phyloP scores from a whole-genome alignment of 1,284 basidiomycete species.

The Tilletia walkeri region DNA sequence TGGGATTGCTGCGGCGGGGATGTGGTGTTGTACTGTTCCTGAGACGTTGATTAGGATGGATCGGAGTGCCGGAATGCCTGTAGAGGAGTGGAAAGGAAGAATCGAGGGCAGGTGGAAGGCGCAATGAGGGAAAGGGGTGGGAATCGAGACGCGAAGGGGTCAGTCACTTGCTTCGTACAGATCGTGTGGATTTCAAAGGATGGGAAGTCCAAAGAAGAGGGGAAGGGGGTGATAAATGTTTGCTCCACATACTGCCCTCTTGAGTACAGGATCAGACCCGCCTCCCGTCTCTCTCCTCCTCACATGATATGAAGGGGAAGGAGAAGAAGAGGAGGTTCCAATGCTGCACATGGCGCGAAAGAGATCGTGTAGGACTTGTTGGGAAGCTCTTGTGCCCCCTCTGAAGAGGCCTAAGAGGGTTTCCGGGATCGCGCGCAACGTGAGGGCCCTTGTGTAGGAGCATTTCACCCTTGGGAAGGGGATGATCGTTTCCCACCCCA shows the following conservation, averaged over 20 bases:
- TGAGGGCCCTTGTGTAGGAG: slow-evolving; percentile 10
- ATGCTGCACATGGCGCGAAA: no score
- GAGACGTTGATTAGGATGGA: slow-evolving; percentile 7
- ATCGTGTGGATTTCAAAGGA: no score
- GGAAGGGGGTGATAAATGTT: not conserved
- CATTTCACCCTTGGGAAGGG: not conserved
- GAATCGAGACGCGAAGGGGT: not conserved
- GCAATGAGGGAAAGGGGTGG: not conserved
- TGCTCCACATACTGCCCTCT: slow-evolving; percentile 15
- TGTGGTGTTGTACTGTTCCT: slow-evolving; percentile 1
- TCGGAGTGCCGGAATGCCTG: not conserved
- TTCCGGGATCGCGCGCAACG: not conserved
- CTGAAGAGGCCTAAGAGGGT: no score
- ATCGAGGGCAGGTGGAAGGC: no score
- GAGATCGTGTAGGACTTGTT: no score
- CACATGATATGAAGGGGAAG: no score
- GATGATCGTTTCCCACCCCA: no score
- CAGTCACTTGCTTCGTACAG: not conserved
- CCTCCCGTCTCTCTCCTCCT: no score
- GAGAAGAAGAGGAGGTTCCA: no score
- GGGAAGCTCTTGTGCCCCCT: no score
- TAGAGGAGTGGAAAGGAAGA: not conserved
- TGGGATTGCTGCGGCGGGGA: not conserved
- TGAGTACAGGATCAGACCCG: not conserved
- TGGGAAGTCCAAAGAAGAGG: no score